Conservation (phyloP, 352 stramenopile genomes). For the Labyrinthula sp. region DNA sequence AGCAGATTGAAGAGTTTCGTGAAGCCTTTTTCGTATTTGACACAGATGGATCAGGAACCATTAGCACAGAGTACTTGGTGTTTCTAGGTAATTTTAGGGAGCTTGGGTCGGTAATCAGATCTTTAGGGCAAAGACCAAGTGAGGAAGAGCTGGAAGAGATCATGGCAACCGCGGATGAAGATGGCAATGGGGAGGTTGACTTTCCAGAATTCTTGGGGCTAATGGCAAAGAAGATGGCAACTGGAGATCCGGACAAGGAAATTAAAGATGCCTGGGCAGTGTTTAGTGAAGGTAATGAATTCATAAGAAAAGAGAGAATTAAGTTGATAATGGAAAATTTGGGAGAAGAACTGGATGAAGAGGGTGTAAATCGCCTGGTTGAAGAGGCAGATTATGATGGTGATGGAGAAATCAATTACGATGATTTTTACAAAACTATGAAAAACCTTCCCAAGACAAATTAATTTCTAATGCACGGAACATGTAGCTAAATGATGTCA, state of each 20-base stretch:
- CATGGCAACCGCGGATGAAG: slow-evolving; percentile 72
- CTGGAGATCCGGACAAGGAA: slow-evolving; percentile 60
- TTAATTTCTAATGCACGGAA: too few relatives aligned
- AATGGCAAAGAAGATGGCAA: slow-evolving; percentile 75
- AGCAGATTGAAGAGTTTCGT: slow-evolving; percentile 76
- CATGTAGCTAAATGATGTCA: too few relatives aligned
- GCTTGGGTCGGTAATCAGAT: too few relatives aligned
- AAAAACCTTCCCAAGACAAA: too few relatives aligned
- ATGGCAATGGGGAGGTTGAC: slow-evolving; percentile 49
- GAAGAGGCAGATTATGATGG: slow-evolving; percentile 73
- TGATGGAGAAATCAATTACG: too few relatives aligned
- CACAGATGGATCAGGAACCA: slow-evolving; percentile 57
- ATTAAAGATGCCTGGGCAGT: slow-evolving; percentile 75
- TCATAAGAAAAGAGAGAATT: slow-evolving; percentile 78
- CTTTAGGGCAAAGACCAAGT: slow-evolving; percentile 65
- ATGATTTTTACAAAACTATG: too few relatives aligned
- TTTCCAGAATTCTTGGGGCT: slow-evolving; percentile 81
- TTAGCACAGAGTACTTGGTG: too few relatives aligned
- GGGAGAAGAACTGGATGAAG: slow-evolving; percentile 52
- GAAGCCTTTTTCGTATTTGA: slow-evolving; percentile 80
- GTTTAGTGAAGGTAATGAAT: slow-evolving; percentile 76
- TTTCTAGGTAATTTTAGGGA: too few relatives aligned
- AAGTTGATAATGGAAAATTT: slow-evolving; percentile 68
- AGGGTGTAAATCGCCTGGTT: slow-evolving; percentile 71
- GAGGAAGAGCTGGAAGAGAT: slow-evolving; percentile 70